phyloP scores from a whole-genome alignment of 192 early-diverging fungal species.

The Diversispora epigaea region DNA sequence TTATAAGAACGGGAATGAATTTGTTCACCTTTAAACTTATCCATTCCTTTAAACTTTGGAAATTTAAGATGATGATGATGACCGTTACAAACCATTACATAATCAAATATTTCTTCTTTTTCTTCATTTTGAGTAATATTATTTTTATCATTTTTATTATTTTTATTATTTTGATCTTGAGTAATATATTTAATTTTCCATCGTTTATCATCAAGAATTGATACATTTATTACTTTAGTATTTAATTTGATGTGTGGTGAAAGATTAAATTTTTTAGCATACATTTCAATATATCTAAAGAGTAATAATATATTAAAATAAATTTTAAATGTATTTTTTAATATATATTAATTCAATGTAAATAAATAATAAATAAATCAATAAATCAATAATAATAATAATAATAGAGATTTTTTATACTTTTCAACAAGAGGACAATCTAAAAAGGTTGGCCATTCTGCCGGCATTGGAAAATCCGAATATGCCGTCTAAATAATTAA shows the following conservation, averaged over 20 bases:
- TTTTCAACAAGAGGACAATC: slow-evolving; percentile 47
- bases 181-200: slow-evolving; percentile 14
- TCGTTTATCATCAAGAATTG: slow-evolving; percentile 39
- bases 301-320: no score
- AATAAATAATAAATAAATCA: neutral
- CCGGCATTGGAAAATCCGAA: slow-evolving; percentile 61
- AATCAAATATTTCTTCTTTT: slow-evolving; percentile 57
- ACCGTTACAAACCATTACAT: slow-evolving; percentile 61
- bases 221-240: slow-evolving; percentile 49
- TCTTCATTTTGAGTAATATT: neutral
- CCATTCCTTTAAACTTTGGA: slow-evolving; percentile 55
- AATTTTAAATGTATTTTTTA: no score
- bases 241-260: slow-evolving; percentile 52
- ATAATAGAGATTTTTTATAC: slow-evolving; percentile 31
- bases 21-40: slow-evolving; percentile 49
- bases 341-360: neutral
- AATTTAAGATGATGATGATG: slow-evolving; percentile 57
- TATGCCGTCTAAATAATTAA: slow-evolving; percentile 34
- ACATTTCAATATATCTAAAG: slow-evolving; percentile 52
- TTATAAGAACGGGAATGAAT: slow-evolving; percentile 61
- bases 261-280: slow-evolving; percentile 51
- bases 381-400: no score
- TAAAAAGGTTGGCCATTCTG: slow-evolving; percentile 58
- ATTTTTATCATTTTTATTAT: no score
- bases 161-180: neutral